These are phyloP conservation scores for Cordyceps tenuipes DNA, from an alignment of 2,329 filamentous ascomycete species.

Conservation along the genomic window DNA sequence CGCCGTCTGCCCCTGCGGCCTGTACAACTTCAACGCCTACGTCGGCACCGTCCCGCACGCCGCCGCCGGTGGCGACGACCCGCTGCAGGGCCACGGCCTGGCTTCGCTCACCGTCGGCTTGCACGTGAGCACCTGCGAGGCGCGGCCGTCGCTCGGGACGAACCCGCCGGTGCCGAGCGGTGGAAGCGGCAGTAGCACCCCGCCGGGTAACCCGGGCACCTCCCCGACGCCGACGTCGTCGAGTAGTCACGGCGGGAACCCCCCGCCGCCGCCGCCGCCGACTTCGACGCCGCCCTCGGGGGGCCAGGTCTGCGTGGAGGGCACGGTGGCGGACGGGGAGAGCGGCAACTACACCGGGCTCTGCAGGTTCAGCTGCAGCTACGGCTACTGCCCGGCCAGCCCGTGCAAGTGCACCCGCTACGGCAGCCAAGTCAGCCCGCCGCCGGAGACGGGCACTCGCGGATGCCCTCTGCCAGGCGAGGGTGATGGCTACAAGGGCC, in stretches of 20 bases:
- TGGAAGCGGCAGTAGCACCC: neutral
- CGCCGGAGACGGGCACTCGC: conserved; percentile 18
- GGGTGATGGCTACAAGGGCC: conserved; percentile 30
- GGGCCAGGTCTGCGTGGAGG: conserved; percentile 19
- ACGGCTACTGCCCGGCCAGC: conserved; percentile 26
- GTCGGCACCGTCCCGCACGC: conserved; percentile 11
- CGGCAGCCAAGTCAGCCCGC: conserved; percentile 21
- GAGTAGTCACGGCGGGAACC: neutral
- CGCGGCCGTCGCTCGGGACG: conserved; percentile 24
- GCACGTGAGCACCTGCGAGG: conserved; percentile 22
- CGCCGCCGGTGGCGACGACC: conserved; percentile 18
- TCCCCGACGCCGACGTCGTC: conserved; percentile 7
- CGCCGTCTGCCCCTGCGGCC: conserved; percentile 13
- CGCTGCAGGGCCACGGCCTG: conserved; percentile 19
- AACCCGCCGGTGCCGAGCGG: conserved; percentile 14
- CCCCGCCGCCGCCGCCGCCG: neutral
- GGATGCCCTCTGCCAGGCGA: conserved; percentile 27
- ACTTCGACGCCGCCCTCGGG: conserved; percentile 8
- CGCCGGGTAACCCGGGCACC: conserved; percentile 11
- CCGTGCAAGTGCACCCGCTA: conserved; percentile 26
- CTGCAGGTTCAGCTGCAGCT: conserved; percentile 25
- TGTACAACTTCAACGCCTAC: conserved; percentile 14
- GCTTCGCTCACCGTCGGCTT: conserved; percentile 22
- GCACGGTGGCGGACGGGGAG: conserved; percentile 22
- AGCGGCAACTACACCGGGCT: conserved; percentile 27